Evolutionary conservation across 2,329 filamentous ascomycete species (phyloP).

Genomic region (Sodiomyces alkalinus): DNA sequence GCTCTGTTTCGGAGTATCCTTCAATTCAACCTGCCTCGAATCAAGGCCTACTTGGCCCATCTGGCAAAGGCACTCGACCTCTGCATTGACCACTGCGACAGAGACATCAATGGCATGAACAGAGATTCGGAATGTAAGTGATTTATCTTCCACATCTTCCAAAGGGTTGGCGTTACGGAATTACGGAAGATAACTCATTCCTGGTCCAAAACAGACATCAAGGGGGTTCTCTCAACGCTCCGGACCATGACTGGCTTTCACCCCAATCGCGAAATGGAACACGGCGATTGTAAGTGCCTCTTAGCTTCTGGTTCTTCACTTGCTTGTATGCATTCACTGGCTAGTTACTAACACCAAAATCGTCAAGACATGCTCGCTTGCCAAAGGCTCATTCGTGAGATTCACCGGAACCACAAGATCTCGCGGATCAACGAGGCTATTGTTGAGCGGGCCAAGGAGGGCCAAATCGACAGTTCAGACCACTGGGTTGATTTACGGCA

Average conservation of each 20-base stretch:
- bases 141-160: not conserved
- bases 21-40: slow-evolving; percentile 2
- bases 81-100: slow-evolving; percentile 1
- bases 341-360: too few species aligned
- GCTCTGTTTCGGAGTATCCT: slow-evolving; percentile 1
- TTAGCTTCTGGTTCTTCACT: too few species aligned
- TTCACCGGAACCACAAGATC: not conserved
- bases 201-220: not conserved
- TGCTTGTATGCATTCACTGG: too few species aligned
- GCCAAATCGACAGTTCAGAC: slow-evolving; percentile 6
- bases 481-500: slow-evolving; percentile 17
- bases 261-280: too few species aligned
- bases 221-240: not conserved
- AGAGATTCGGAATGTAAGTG: not conserved
- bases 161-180: not conserved
- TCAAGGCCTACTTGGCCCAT: not conserved
- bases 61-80: not conserved
- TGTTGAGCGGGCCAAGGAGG: not conserved
- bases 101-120: not conserved
- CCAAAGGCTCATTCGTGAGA: too few species aligned
- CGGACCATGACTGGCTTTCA: too few species aligned
- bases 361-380: too few species aligned
- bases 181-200: too few species aligned
- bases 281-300: too few species aligned
- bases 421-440: not conserved